Base-by-base conservation (phyloP, 495 filamentous ascomycete species). In the Penicillium canescens region DNA sequence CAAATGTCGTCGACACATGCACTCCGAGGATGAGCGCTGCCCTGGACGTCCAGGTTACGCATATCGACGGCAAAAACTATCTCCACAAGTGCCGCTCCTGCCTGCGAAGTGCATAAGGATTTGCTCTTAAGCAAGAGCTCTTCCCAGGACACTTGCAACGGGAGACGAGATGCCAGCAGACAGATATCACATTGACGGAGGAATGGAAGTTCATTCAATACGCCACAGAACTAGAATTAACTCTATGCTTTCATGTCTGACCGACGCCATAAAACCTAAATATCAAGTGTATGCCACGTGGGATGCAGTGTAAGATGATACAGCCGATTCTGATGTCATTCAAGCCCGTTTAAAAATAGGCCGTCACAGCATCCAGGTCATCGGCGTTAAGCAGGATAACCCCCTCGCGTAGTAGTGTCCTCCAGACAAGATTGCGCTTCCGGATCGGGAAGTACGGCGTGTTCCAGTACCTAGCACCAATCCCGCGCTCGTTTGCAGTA, bases 381-480 rank as follows among this genome's bases (percentile, higher is more conserved):
- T 95, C 90, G 0, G 85, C 89, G 70, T 91, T 93, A 44, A 95
- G 68, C 37, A 92, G 70, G 42, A 84, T 82, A 10, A 87, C 85
- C 0, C 88, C 88, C 57, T 90, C 87, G 34, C 72, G 66, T 18
- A 88, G 68, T 31, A 94, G 66, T 3, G 82, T 77, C 56, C 81
- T 69, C 89, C 89, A 92, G 21, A 93, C 72, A 13, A 77, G 69
- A 67, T 91, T 86, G 35, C 88, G 75, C 36, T 79, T 60, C n/a
- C 82, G 74, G 23, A 86, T 69, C 50, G 53, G 89, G 80, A 85
- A 90, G 83, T 49, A 62, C 2, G 89, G 89, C 16, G 85, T 76
- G 36, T 87, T 82, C 89, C 89, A 93, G 66, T 90, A 92, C 49
- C 90, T 65, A 3, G 80, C 82, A 50, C 80, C 79, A 45, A 92